Evolutionary conservation across 116 monocot species (phyloP).

Genomic region (Trichopus zeylanicus): DNA sequence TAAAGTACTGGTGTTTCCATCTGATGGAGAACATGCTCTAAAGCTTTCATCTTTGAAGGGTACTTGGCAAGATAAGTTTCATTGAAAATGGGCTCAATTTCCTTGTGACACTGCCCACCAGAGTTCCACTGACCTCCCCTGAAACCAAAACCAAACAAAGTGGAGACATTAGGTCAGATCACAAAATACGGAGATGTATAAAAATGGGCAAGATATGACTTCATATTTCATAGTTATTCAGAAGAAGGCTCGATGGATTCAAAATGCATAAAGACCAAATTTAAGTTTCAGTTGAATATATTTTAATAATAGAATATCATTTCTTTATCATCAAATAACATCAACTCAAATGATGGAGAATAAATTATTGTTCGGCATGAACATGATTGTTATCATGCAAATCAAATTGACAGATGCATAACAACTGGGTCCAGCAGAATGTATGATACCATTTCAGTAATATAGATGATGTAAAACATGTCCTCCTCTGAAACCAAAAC

Average conservation of each 20-base stretch:
- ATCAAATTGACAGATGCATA: too few species aligned
- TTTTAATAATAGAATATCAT: neutral
- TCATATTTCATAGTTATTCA: neutral
- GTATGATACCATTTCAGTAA: too few species aligned
- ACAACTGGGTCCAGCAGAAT: too few species aligned
- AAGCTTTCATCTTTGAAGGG: slow-evolving; percentile 59
- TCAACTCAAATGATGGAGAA: neutral
- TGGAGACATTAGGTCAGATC: neutral
- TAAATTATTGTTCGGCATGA: too few species aligned
- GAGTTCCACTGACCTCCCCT: slow-evolving; percentile 89
- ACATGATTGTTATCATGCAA: too few species aligned
- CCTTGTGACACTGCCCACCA: slow-evolving; percentile 73
- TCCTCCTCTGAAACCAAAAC: slow-evolving; percentile 48
- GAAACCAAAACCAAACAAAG: slow-evolving; percentile 10
- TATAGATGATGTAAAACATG: too few species aligned
- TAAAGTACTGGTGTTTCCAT: slow-evolving; percentile 70
- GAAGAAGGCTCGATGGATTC: neutral
- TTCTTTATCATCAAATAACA: neutral
- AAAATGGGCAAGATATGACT: neutral
- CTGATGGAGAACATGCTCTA: slow-evolving; percentile 37
- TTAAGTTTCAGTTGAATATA: neutral
- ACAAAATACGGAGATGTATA: neutral
- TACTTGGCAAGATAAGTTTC: slow-evolving; percentile 45
- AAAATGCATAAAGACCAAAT: neutral
- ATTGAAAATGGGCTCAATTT: slow-evolving; percentile 73